A percentile compares a stretch with the other conserved stretches of the same genome.
phyloP scores from a whole-genome alignment of 2,329 filamentous ascomycete genomes.

The Aspergillus persii region DNA sequence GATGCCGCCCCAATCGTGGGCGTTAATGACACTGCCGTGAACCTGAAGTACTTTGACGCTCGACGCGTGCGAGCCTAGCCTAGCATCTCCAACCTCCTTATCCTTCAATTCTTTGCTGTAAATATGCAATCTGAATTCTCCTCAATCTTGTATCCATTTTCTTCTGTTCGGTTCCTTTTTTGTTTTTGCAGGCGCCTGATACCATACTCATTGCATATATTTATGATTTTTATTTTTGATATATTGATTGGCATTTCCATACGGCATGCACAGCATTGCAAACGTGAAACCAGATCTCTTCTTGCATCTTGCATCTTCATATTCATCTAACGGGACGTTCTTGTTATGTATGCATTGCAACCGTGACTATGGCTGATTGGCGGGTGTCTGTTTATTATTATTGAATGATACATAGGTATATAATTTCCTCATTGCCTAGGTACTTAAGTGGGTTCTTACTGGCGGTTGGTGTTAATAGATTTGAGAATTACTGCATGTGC shows the following conservation, averaged over 20 bases:
- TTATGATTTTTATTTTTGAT: not conserved
- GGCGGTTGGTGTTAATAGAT: too few species aligned
- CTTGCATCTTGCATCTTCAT: not conserved
- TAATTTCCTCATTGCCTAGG: too few species aligned
- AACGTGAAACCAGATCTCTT: not conserved
- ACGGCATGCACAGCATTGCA: not conserved
- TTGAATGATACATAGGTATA: not conserved
- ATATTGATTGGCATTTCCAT: not conserved
- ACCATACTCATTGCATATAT: not conserved
- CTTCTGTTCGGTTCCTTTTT: not conserved
- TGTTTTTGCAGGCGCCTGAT: not conserved
- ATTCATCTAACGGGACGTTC: not conserved
- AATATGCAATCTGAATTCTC: not conserved
- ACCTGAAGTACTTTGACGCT: slow-evolving; percentile 42
- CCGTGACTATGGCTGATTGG: not conserved
- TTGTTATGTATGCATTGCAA: not conserved
- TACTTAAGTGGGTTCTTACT: too few species aligned
- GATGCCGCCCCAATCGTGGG: slow-evolving; percentile 45
- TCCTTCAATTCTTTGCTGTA: not conserved
- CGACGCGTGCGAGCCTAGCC: slow-evolving; percentile 31
- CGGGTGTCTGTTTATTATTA: not conserved
- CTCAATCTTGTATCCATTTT: not conserved
- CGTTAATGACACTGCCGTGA: slow-evolving; percentile 46
- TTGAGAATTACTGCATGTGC: too few species aligned
- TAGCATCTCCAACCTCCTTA: not conserved